phyloP scores from a whole-genome alignment of 805 yeast genomes.

The Wickerhamiella australiensis region DNA sequence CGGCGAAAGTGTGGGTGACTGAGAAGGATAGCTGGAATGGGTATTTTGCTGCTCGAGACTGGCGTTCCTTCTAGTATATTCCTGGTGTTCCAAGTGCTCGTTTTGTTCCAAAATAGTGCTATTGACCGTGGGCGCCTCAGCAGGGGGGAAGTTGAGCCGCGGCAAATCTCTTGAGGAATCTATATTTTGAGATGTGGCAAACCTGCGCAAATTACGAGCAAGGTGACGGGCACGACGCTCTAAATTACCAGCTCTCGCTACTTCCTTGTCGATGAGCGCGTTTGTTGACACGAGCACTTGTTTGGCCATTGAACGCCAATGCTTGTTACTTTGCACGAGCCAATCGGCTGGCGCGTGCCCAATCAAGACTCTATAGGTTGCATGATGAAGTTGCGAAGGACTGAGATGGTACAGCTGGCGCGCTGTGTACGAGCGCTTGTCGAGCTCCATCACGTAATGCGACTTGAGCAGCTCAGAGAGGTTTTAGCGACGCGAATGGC shows the following conservation, averaged over 20 bases:
- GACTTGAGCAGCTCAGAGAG: conserved; percentile 1
- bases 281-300: background rate
- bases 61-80: too few species aligned
- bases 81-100: too few species aligned
- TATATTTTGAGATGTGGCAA: background rate
- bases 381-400: conserved; percentile 24
- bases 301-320: conserved; percentile 5
- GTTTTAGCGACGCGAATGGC: conserved; percentile 9
- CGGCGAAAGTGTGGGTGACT: background rate
- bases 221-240: background rate
- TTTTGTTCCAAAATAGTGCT: too few species aligned
- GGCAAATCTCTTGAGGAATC: background rate
- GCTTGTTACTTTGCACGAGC: conserved; percentile 5
- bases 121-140: background rate
- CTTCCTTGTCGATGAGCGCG: background rate
- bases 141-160: background rate
- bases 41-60: background rate
- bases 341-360: conserved; percentile 26
- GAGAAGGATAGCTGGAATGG: background rate
- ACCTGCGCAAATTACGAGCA: background rate
- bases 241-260: background rate
- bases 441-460: conserved; percentile 11
- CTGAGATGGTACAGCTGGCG: conserved; percentile 23
- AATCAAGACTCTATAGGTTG: conserved; percentile 25
- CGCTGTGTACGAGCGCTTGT: conserved; percentile 26